Base-by-base conservation (phyloP, 148 eudicot genomes). In the Tetragonia tetragonoides region DNA sequence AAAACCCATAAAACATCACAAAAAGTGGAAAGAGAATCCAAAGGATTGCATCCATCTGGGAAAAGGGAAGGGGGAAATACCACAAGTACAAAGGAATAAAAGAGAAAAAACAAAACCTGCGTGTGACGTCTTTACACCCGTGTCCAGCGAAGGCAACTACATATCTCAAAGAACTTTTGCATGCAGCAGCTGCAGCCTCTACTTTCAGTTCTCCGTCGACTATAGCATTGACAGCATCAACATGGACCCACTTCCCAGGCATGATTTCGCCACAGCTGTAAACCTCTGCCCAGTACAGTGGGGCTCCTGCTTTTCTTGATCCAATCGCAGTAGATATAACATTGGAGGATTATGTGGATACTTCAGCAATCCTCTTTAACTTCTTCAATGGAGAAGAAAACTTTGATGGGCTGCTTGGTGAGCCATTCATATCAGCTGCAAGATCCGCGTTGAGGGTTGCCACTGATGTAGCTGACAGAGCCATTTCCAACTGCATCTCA, bases 111-210 rank as follows among this genome's bases (percentile, higher is more conserved):
- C 51, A 38, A 63, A 73, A 95, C 99, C 99, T 95, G 89, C 99
- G 97, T 37, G 99, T 95, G 78, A 95, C 99, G 73, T 95, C 99
- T 88, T 95, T 95, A 79, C 90, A 97, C 49, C 99, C 99, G 81
- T 78, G 79, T 51, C 97, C 97, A 70, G 99, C 97, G 86, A 95
- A 95, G 63, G 97, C 97, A 87, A 95, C 87, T 5, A 84, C 99
- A 84, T 95, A 95, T 91, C 99, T 87, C 87, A 95, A 82, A 72
- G 90, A 85, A 53, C 78, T 91, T 88, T 85, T 90, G 86, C 97
- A 95, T 46, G 95, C 97, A 87, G 97, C 84, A 73, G 89, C 93
- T 41, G 93, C 90, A 82, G 92, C 87, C 87, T 95, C 99, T 67
- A 95, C 99, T 83, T 89, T 86, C 73, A 83, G 83, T 77, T 95